Conservation (phyloP, 345 rosid genomes). For the Syzygium oleosum region DNA sequence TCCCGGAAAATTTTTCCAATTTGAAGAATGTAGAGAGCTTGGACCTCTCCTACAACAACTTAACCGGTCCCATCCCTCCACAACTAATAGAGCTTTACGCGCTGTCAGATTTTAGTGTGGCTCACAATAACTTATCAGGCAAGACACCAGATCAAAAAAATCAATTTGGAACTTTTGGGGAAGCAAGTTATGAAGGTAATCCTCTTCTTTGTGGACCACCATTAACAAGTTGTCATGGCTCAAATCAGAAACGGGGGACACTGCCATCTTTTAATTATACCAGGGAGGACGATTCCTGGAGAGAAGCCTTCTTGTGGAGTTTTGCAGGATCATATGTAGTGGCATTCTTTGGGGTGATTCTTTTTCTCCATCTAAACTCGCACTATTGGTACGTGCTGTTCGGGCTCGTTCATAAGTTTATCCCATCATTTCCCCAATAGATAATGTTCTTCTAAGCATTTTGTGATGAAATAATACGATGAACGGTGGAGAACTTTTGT, state of each 20-base stretch:
- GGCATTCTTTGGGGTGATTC: not conserved
- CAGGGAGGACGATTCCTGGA: fast-evolving
- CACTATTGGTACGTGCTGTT: not conserved
- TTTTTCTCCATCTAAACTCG: not conserved
- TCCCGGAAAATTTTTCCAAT: not conserved
- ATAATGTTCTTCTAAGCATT: not conserved
- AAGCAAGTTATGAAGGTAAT: not conserved
- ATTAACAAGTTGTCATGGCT: not conserved
- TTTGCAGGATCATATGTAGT: not conserved
- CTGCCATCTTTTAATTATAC: not conserved
- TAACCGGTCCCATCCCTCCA: not conserved
- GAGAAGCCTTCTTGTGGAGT: not conserved
- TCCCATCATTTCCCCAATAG: not conserved
- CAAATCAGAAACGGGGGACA: fast-evolving
- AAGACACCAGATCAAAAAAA: not conserved
- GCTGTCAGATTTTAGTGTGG: not conserved
- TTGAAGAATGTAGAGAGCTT: not conserved
- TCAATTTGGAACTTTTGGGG: not conserved
- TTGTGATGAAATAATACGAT: not conserved
- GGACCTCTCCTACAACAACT: not conserved
- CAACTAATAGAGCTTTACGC: not conserved
- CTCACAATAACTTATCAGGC: conserved; percentile 18
- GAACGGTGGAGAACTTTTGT: not conserved
- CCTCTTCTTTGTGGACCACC: conserved; percentile 1
- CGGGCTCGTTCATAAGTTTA: not conserved